Base-by-base conservation (phyloP, 106 monocot species). In the Allium sativum region DNA sequence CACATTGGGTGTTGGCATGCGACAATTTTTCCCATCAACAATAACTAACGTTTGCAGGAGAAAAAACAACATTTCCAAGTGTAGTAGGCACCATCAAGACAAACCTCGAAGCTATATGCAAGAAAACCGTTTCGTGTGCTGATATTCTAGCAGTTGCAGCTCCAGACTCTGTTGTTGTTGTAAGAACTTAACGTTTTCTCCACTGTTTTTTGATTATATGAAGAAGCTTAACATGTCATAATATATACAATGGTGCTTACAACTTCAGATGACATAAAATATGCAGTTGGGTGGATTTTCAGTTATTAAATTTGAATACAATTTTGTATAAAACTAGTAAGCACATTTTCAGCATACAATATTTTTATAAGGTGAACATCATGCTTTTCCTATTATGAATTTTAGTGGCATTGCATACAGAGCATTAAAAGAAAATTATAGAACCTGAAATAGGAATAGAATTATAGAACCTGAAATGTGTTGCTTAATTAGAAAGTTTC, bases 131-230 rank as follows among this genome's bases (percentile, higher is more conserved):
- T n/a, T 86, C 81, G 1, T 81, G 85, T 42, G 81, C 85, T 10
- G 85, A 86, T 55, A 81, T 86, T 14, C 14, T 86, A 1, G 80
- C 85, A 7, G 58, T 86, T 11, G 78, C 85, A 4, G 78, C 81
- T 3, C 71, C 74, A 15, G 81, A 86, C 12, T 80, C 80, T 12
- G 63, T 84, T 14, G 76, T 66, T 13, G 68, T 15, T 12, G 84
- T 80, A 12, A 57, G 68, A 58, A 45, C 19, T 10, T 7, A 53
- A 31, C 19, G 16, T 46, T 64, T 18, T 50, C 0, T 3, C n/a
- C 10, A 3, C 10, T n/a, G 8, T 62, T 20, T 9, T n/a, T 21
- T 51, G 0, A 9, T n/a, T 42, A 42, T 10, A 15, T 17, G 31
- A 16, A 56, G 10, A 56, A 16, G 11, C 8, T 21, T 20, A 17